Evolutionary conservation across 1,284 basidiomycete genomes (phyloP).

Genomic region (Ceratobasidium sp.): DNA sequence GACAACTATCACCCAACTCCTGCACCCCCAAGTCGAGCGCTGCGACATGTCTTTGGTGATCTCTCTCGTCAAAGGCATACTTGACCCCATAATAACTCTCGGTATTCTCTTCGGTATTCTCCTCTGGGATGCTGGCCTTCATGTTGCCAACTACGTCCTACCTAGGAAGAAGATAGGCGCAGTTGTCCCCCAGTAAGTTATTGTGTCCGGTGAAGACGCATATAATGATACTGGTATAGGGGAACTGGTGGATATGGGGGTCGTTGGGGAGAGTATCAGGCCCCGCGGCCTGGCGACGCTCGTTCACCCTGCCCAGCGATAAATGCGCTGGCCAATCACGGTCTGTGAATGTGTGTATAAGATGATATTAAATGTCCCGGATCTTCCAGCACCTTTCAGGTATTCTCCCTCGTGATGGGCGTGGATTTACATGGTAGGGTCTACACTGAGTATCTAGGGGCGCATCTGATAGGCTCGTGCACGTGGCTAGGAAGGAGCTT

Average conservation of each 20-base stretch:
- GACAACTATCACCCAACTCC: neutral
- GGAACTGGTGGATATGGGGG: slow-evolving; percentile 39
- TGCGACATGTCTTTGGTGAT: slow-evolving; percentile 24
- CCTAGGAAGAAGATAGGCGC: slow-evolving; percentile 20
- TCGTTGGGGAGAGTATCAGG: slow-evolving; percentile 42
- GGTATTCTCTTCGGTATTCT: slow-evolving; percentile 29
- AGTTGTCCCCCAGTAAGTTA: slow-evolving; percentile 26
- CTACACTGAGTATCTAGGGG: neutral
- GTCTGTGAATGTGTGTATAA: neutral
- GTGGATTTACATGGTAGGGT: slow-evolving; percentile 37
- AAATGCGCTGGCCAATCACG: slow-evolving; percentile 49
- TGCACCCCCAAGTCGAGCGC: neutral
- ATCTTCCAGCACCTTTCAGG: slow-evolving; percentile 8
- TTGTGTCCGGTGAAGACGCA: neutral
- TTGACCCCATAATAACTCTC: slow-evolving; percentile 26
- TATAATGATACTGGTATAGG: neutral
- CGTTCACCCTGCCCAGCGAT: slow-evolving; percentile 47
- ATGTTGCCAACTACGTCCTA: slow-evolving; percentile 21
- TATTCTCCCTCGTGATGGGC: slow-evolving; percentile 46
- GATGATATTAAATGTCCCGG: too few relatives aligned
- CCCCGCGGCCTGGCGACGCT: slow-evolving; percentile 33
- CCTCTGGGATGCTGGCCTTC: slow-evolving; percentile 42
- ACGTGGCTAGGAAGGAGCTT: slow-evolving; percentile 41
- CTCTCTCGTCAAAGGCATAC: slow-evolving; percentile 38
- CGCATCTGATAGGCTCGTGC: neutral